phyloP scores from a whole-genome alignment of 192 early-diverging fungal genomes.

The Backusella luteola region DNA sequence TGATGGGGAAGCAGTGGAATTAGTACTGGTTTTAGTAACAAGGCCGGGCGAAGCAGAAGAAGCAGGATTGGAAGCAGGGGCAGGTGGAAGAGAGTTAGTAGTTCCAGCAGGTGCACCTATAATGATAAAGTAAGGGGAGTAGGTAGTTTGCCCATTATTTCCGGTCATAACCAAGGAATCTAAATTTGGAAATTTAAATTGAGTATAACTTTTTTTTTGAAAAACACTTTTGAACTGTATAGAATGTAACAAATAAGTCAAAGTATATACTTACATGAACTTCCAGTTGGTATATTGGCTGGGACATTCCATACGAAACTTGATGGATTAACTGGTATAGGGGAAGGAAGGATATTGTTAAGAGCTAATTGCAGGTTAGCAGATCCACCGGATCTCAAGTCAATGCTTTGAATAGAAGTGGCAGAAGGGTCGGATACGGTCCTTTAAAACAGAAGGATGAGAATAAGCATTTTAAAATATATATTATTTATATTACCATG shows the following conservation, averaged over 20 bases:
- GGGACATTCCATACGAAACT: not conserved
- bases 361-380: not conserved
- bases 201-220: not conserved
- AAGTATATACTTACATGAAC: not conserved
- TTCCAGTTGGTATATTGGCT: not conserved
- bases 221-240: not conserved
- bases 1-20: not conserved
- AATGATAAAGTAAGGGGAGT: not conserved
- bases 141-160: not conserved
- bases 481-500: not conserved
- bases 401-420: not conserved
- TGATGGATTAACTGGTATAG: not conserved
- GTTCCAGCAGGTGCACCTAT: not conserved
- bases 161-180: constrained; percentile 3
- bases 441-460: not conserved
- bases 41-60: not conserved
- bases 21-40: not conserved
- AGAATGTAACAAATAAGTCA: not conserved
- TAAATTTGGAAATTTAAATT: not conserved
- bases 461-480: not conserved
- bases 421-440: not conserved
- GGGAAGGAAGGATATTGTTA: not conserved
- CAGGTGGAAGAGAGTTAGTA: not conserved
- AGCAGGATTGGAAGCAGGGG: constrained; percentile 2
- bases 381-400: constrained; percentile 6